Conservation (phyloP, 2,329 filamentous ascomycete species). For the Fusarium gaditjirri region DNA sequence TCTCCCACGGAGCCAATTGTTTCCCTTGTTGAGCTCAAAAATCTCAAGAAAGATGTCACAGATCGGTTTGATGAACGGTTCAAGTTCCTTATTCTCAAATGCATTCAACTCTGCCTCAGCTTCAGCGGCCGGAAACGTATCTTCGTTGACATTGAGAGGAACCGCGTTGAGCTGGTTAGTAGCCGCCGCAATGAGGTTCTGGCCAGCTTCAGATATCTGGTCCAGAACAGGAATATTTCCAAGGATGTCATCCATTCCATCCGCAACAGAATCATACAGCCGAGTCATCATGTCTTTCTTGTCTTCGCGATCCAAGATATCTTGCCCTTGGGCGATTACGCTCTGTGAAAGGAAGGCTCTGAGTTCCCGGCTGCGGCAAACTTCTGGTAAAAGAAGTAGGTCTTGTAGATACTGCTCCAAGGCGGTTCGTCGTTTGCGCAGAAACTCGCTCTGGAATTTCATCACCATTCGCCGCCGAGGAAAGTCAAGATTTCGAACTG, state of each 20-base stretch:
- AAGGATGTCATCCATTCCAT: constrained; percentile 97
- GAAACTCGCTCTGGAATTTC: constrained; percentile 95
- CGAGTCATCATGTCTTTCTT: constrained; percentile 91
- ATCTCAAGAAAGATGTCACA: constrained; percentile 97
- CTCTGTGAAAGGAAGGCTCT: constrained; percentile 93
- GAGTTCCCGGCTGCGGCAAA: constrained; percentile 92
- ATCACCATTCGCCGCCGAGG: constrained; percentile 91
- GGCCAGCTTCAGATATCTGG: constrained; percentile 90
- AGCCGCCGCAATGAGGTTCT: constrained; percentile 86
- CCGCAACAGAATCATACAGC: constrained; percentile 95
- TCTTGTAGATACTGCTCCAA: constrained; percentile 87
- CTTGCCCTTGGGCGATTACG: constrained; percentile 73
- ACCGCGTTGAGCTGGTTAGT: constrained; percentile 70
- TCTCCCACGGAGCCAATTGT: constrained; percentile 95
- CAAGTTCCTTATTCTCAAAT: constrained; percentile 88
- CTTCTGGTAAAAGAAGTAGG: constrained; percentile 86
- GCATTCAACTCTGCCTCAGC: constrained; percentile 94
- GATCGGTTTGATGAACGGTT: constrained; percentile 98
- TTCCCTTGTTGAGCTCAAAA: constrained; percentile 93
- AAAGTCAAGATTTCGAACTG: constrained; percentile 90
- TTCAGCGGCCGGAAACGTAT: constrained; percentile 70
- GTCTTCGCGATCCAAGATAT: constrained; percentile 67
- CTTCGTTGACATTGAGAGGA: constrained; percentile 63
- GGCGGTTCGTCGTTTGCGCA: constrained; percentile 85
- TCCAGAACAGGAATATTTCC: constrained; percentile 96